Evolutionary conservation across 177 flowering plant genomes (phyloP), one percentile per base, ranked within the genome.

Genomic region (Tripterygium wilfordii): DNA sequence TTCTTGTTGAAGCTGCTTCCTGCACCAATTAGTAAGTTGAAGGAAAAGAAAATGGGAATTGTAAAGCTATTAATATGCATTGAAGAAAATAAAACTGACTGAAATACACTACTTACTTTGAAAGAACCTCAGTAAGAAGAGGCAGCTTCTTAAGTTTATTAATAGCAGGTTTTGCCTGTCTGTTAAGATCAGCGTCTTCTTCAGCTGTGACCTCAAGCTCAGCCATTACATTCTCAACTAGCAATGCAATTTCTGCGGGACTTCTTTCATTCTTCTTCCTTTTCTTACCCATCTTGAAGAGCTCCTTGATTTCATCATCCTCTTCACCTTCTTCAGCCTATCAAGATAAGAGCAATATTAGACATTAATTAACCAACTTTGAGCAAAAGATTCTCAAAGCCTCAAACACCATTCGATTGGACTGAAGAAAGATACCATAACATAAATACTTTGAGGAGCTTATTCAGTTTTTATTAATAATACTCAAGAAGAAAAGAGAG

Each of bases 291-390:
- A 44, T 27, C 62, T 77, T 82, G 62, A 92, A 92, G 19, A 92
- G 70, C 22, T 70, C 43, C 24, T 81, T 57, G 16, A 91, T 77
- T 56, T 91, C 98, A 15, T 88, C 88, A 65, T 88, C 94, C 57
- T 83, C 98, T 39, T 78, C 88, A 40, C 80, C 95, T 60, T 88
- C 96, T 47, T 85, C 96, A 3, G 96, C 95, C 98, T 91, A 65
- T 16, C 33, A 49, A 26, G 56, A 46, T 49, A 40, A 31, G 16
- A 29, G 23, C 6, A 46, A 16, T 38, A 8, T 10, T 39, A n/a
- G n/a, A n/a, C n/a, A n/a, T n/a, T n/a, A n/a, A n/a, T n/a, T n/a
- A 1, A 37, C 32, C 2, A 3, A 5, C 3, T 0, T 17, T 26
- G 16, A 31, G 2, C 15, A 4, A 7, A 18, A 14, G 8, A 25